These are phyloP conservation scores for Quillaja saponaria DNA, from an alignment of 306 rosid species.

Conservation along the genomic window DNA sequence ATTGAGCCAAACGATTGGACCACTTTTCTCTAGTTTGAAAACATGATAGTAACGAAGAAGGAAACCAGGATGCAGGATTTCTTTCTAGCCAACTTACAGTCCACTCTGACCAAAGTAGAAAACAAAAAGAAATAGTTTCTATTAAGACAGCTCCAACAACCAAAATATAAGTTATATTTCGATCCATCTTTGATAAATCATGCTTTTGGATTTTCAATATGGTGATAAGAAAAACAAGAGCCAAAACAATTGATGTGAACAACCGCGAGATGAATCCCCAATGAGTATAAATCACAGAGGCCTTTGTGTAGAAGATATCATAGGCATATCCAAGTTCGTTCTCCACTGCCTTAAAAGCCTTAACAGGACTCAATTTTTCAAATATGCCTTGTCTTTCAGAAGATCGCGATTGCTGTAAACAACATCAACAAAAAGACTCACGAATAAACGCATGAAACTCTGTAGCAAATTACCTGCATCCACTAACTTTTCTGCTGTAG, in stretches of 20 bases:
- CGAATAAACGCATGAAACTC: not conserved
- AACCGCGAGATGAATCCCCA: not conserved
- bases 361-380: not conserved
- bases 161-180: not conserved
- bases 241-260: not conserved
- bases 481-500: no score
- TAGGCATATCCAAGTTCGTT: not conserved
- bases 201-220: not conserved
- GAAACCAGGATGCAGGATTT: no score
- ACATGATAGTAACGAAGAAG: no score
- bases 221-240: no score
- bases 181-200: not conserved
- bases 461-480: not conserved
- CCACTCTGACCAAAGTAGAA: not conserved
- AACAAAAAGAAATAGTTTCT: not conserved
- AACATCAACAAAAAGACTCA: not conserved
- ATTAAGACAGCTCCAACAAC: not conserved
- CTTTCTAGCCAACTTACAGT: not conserved
- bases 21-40: not conserved
- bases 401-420: conserved; percentile 1
- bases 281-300: not conserved
- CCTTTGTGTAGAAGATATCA: conserved; percentile 14
- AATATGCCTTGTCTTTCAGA: not conserved
- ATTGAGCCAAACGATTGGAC: not conserved
- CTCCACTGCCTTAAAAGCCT: not conserved